Conservation (phyloP, 768 basidiomycete species). For the Cystobasidium tubakii region DNA sequence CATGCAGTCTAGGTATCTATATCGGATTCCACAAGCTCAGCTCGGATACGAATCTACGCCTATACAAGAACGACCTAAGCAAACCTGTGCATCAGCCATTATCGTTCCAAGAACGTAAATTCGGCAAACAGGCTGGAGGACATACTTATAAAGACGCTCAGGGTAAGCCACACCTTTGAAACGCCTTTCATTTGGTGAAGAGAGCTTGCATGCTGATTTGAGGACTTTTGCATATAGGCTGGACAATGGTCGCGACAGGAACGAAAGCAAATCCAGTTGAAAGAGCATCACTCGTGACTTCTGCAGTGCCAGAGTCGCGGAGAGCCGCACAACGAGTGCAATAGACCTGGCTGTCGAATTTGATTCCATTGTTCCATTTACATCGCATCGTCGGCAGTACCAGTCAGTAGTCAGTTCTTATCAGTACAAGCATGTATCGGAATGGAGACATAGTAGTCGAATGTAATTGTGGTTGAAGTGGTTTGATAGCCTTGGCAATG, state of each 20-base stretch:
- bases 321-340: background rate
- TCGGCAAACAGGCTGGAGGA: constrained; percentile 24
- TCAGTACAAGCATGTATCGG: constrained; percentile 5
- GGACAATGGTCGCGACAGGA: constrained; percentile 17
- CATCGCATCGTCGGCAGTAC: background rate
- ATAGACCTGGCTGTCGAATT: background rate
- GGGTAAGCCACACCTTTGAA: constrained; percentile 6
- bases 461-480: no score
- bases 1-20: constrained; percentile 10
- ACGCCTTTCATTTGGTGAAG: background rate
- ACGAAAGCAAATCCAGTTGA: constrained; percentile 1
- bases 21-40: constrained; percentile 24
- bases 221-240: background rate
- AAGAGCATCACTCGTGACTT: background rate
- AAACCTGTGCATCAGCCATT: constrained; percentile 22
- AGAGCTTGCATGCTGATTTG: background rate
- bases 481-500: no score
- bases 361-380: background rate
- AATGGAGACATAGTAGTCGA: background rate
- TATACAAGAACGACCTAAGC: background rate
- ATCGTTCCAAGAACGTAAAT: constrained; percentile 21
- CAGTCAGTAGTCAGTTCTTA: background rate
- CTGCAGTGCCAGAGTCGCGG: background rate
- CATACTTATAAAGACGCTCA: constrained; percentile 30
- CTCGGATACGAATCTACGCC: constrained; percentile 9